phyloP scores from a whole-genome alignment of 2,329 filamentous ascomycete species.

The Talaromyces pinophilus region DNA sequence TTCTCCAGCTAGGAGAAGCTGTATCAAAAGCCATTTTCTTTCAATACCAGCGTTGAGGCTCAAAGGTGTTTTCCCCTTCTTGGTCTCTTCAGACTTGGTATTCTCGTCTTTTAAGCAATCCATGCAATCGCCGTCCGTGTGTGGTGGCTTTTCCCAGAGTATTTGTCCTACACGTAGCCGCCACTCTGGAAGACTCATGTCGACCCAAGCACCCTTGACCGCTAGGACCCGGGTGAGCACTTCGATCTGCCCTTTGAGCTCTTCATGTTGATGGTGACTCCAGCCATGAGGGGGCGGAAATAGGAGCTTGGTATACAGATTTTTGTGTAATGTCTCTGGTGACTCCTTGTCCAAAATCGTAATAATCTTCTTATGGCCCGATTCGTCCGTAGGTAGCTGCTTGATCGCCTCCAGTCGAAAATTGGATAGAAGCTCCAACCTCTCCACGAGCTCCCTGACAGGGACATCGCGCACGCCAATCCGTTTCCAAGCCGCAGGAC shows the following conservation, averaged over 20 bases:
- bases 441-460: slow-evolving; percentile 36
- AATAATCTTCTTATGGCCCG: slow-evolving; percentile 30
- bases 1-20: slow-evolving; percentile 57
- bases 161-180: slow-evolving; percentile 50
- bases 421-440: slow-evolving; percentile 37
- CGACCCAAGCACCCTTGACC: slow-evolving; percentile 48
- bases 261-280: slow-evolving; percentile 33
- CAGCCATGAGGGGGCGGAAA: slow-evolving; percentile 34
- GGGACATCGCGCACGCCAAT: slow-evolving; percentile 45
- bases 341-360: slow-evolving; percentile 41
- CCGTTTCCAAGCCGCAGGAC: slow-evolving; percentile 43
- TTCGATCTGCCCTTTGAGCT: slow-evolving; percentile 50
- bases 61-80: slow-evolving; percentile 24
- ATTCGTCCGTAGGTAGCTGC: background rate
- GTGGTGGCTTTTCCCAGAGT: slow-evolving; percentile 44
- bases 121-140: slow-evolving; percentile 39
- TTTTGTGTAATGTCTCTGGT: slow-evolving; percentile 35
- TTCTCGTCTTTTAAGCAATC: slow-evolving; percentile 21
- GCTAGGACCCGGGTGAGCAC: slow-evolving; percentile 47
- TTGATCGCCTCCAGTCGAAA: slow-evolving; percentile 39
- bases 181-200: slow-evolving; percentile 51
- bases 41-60: slow-evolving; percentile 4
- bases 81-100: background rate
- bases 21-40: slow-evolving; percentile 56
- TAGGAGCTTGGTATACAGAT: slow-evolving; percentile 43